Base-by-base conservation (phyloP, 2,329 filamentous ascomycete genomes). In the Fusarium sp. region DNA sequence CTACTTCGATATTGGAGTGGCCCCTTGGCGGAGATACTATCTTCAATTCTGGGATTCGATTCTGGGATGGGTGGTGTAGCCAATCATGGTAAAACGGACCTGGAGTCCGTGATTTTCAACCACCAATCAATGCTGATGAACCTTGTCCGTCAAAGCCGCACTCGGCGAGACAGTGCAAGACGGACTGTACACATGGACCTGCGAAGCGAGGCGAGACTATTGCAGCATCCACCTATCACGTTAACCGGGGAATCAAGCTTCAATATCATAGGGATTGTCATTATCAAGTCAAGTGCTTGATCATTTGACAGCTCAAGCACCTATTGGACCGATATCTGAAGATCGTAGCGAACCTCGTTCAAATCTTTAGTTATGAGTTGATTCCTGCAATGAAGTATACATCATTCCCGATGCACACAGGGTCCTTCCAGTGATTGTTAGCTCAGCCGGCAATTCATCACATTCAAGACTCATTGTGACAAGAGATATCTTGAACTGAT, bases 161-260 rank as follows among this genome's bases (percentile, higher is more conserved):
- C 30, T 14, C 8, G 28, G 32, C 18, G 41, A 30, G 42, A 74
- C 72, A 69, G 72, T 75, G 72, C 55, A 30, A n/a, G 17, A 11
- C 4, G 11, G 11, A 69, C 72, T 69, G 63, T 52, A 50, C 24
- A 30, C 36, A 45, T 7, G 1, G 15, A 36, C 5, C 24, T 30
- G 41, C 36, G 30, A 50, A 41, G n/a, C 39, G 36, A 57, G 30
- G 34, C 28, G 30, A 42, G 48, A 52, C 17, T 18, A 18, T 24
- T 14, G 17, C 17, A 34, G 48, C 12, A 14, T 51, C 12, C 8
- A 51, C 17, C 48, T 51, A 34, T 24, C 28, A 34, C 32, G 28
- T 32, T 3, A 24, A 51, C 12, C 12, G 2, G 17, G 6, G 14
- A 34, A n/a, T 36, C 17, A n/a, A 52, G 32, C 50, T 52, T 52